A percentile compares a stretch with the other conserved stretches of the same genome.
Evolutionary conservation across 371 early-diverging fungal species (phyloP).

Genomic region (Circinella umbellata): DNA sequence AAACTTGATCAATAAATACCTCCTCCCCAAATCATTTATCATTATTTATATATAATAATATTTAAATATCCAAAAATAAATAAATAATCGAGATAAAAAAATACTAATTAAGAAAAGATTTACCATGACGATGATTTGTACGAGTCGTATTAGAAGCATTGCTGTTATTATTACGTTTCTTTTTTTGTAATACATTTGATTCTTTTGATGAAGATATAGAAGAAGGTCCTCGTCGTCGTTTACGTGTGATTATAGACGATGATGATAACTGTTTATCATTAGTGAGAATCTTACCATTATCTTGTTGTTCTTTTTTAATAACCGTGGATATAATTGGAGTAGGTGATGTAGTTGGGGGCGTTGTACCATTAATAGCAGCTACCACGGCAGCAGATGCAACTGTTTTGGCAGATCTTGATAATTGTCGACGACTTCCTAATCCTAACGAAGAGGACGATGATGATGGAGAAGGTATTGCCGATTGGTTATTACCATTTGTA

Average conservation of each 20-base stretch:
- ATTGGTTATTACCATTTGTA: no score
- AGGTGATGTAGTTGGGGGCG: no score
- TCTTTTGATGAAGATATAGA: background rate
- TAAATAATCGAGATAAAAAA: no score
- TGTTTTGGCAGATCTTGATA: constrained; percentile 6
- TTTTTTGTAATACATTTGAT: background rate
- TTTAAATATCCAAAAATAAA: no score
- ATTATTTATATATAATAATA: no score
- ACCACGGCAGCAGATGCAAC: background rate
- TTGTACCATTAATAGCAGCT: background rate
- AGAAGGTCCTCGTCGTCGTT: background rate
- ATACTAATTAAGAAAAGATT: no score
- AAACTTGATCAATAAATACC: no score
- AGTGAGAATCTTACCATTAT: background rate
- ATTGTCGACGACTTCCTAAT: background rate
- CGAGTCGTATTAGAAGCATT: background rate
- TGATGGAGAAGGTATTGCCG: background rate
- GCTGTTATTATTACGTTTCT: background rate
- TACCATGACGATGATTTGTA: no score
- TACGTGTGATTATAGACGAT: constrained; percentile 1
- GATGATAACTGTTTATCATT: background rate
- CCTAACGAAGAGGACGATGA: no score
- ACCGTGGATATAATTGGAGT: no score
- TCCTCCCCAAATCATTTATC: no score
- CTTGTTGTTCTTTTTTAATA: background rate